Evolutionary conservation across 2,329 filamentous ascomycete genomes (phyloP), one percentile per base, ranked within the genome.

Genomic region (Aspergillus intermedius): DNA sequence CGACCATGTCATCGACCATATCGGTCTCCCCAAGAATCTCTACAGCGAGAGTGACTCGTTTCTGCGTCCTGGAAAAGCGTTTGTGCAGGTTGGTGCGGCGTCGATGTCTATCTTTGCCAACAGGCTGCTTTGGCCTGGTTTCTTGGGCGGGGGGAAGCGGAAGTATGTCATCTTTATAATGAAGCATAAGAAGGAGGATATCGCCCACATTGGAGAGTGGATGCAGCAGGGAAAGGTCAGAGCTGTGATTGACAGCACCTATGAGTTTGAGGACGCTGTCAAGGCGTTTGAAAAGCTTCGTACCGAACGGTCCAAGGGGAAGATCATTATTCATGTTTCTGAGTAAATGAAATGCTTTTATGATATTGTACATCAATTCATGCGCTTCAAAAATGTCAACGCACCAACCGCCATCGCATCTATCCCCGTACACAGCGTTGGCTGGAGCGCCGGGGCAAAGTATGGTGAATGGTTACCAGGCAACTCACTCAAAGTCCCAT

Each of bases 261-360:
- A 77, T 56, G 67, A 72, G 9, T 79, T 81, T 59, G 77, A 80
- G 42, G 74, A 84, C 48, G 76, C 73, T 2, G 73, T 75, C 1
- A 73, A 77, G 58, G 83, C 81, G 2, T 82, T 79, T 63, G 74
- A 77, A 61, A 80, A 74, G 59, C 59, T 85, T 57, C 82, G 78
- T 66, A 76, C 69, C 0, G 77, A 77, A 0, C 72, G 76, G 30
- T 72, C 77, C 1, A 77, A 67, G 52, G 83, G 83, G 0, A 86
- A 86, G 67, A 66, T 86, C 53, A 71, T 86, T 22, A 58, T 78
- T 55, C 64, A 60, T 50, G 65, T 70, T 13, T 47, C 54, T 8
- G 49, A 56, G 28, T 55, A 53, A 47, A 37, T 9, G 7, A 5
- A 37, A 37, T 37, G 12, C 34, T 19, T 15, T 17, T n/a, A 37